Evolutionary conservation across 2,329 filamentous ascomycete species (phyloP), one percentile per base, ranked within the genome.

Genomic region (Helotiales sp.): DNA sequence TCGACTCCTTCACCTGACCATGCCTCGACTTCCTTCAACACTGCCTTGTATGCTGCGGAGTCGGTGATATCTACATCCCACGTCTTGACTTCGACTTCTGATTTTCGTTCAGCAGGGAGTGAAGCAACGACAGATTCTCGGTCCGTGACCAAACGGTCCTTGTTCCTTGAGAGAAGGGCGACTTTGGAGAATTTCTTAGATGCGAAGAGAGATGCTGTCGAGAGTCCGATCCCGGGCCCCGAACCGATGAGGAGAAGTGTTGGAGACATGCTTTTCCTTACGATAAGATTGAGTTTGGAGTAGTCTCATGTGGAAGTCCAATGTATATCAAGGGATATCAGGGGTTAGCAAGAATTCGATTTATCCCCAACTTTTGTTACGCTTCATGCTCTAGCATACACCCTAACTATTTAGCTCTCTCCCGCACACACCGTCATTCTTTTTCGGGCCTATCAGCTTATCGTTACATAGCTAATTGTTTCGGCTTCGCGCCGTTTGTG

Each of bases 151-250:
- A 83, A 72, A 5, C 79, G 73, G 3, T 71, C 62, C 0, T 59
- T 59, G 61, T 77, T 74, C 25, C 80, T 74, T 0, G 79, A 73
- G 13, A 83, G 71, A 2, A 83, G 73, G 12, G 80, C 76, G 9
- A 82, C 67, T 59, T 79, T 79, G 29, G 67, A 68, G 67, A 79
- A 78, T 48, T 74, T 73, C 24, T 75, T 73, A 7, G 73, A 69
- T 4, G 75, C 72, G 64, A 81, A 81, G 40, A 71, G 60, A 1
- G 68, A 61, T 8, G 76, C 73, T 5, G 76, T 68, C 33, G 74
- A 63, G 48, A 75, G 70, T 50, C 78, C 78, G 33, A 81, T 80
- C 38, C 79, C 79, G 0, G 78, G 77, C 12, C 79, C 79, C 15
- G 76, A 74, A 59, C 78, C 79, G 50, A 81, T 73, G 50, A 79